phyloP scores from a whole-genome alignment of 164 flowering plant genomes.

The Berberis vulgaris region DNA sequence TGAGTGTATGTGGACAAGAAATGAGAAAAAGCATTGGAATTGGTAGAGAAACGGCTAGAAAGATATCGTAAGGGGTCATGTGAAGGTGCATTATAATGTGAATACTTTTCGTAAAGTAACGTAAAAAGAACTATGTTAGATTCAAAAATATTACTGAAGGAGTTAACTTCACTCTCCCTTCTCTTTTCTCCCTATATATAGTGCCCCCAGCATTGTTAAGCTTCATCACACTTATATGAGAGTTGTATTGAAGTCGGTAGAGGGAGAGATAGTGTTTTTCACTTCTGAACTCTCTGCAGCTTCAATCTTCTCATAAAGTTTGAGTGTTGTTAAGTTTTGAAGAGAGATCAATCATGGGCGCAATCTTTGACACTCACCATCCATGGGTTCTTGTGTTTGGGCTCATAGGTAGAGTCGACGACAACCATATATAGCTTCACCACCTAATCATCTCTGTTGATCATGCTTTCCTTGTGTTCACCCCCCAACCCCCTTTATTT shows the following conservation, averaged over 20 bases:
- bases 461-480: not conserved
- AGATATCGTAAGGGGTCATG: slow-evolving; percentile 9
- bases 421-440: not conserved
- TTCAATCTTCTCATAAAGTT: not conserved
- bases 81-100: slow-evolving; percentile 3
- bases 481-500: not conserved
- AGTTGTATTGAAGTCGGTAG: too few relatives aligned
- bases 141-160: not conserved
- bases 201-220: too few relatives aligned
- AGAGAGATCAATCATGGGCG: slow-evolving; percentile 14
- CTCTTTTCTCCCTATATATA: too few relatives aligned
- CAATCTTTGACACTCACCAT: slow-evolving; percentile 15
- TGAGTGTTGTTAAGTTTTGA: not conserved
- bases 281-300: not conserved
- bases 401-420: slow-evolving; percentile 27
- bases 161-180: too few relatives aligned
- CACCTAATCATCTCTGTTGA: not conserved
- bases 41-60: slow-evolving; percentile 13
- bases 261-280: not conserved
- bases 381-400: slow-evolving; percentile 32
- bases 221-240: too few relatives aligned
- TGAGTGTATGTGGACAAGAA: not conserved
- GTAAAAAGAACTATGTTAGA: not conserved
- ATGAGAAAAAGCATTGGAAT: not conserved
- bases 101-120: slow-evolving; percentile 14